Percentiles rank a stretch among this genome's conserved stretches.
These are phyloP conservation scores for Chytriomyces sp. DNA, from an alignment of 192 early-diverging fungal genomes.

Conservation along the genomic window DNA sequence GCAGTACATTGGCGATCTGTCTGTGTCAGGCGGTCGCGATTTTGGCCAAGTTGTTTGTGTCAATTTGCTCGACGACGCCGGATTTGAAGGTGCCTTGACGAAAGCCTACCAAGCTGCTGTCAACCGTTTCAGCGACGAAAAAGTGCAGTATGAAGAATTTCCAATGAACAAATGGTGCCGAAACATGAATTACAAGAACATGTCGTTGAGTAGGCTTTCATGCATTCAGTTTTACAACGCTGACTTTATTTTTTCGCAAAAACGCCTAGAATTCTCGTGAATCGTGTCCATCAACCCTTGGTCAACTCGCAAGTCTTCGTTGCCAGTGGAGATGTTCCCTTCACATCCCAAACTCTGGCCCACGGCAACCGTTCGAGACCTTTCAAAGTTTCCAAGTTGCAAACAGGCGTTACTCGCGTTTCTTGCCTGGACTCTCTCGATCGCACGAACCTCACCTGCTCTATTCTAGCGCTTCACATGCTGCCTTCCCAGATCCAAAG, in stretches of 20 bases:
- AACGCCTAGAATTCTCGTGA: conserved; percentile 40
- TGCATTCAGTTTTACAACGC: background rate
- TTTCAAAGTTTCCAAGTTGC: conserved; percentile 30
- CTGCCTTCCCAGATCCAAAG: conserved; percentile 54
- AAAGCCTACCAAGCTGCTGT: conserved; percentile 52
- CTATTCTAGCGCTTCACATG: conserved; percentile 54
- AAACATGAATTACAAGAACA: conserved; percentile 57
- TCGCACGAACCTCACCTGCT: conserved; percentile 62
- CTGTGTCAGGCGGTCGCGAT: conserved; percentile 35
- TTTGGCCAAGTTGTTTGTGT: conserved; percentile 57
- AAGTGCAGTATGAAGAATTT: conserved; percentile 58
- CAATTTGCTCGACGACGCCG: conserved; percentile 56
- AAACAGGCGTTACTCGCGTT: conserved; percentile 56
- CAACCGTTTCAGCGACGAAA: conserved; percentile 43
- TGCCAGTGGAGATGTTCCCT: conserved; percentile 54
- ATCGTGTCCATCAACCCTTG: conserved; percentile 51
- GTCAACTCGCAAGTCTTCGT: conserved; percentile 54
- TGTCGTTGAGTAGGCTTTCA: conserved; percentile 31
- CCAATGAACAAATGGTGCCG: conserved; percentile 64
- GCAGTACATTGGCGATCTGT: conserved; percentile 56
- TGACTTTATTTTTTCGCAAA: conserved; percentile 10
- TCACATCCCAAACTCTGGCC: background rate
- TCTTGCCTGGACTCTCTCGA: conserved; percentile 63
- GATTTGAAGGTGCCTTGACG: conserved; percentile 54
- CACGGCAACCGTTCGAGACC: conserved; percentile 12